Conservation (phyloP, 2,329 filamentous ascomycete genomes). For the Pseudocercospora vitis region DNA sequence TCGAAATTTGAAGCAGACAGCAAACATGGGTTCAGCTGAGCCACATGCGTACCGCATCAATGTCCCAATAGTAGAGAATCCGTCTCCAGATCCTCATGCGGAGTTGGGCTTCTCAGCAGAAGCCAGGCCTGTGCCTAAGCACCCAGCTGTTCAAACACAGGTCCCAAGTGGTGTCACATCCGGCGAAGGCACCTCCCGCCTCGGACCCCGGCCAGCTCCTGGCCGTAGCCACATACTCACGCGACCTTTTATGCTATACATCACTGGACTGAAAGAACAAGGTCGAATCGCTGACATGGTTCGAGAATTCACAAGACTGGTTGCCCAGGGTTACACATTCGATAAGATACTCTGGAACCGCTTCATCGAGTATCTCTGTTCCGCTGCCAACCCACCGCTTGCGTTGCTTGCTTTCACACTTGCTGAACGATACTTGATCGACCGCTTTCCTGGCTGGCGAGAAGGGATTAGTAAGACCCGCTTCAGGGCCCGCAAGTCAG, state of each 20-base stretch:
- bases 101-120: slow-evolving; percentile 21
- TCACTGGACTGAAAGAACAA: slow-evolving; percentile 54
- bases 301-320: slow-evolving; percentile 56
- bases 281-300: slow-evolving; percentile 46
- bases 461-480: no score
- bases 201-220: slow-evolving; percentile 20
- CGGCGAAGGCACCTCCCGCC: background rate
- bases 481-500: slow-evolving; percentile 9
- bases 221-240: slow-evolving; percentile 43
- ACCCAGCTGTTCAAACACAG: no score
- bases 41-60: background rate
- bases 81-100: slow-evolving; percentile 13
- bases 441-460: slow-evolving; percentile 73
- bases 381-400: slow-evolving; percentile 49
- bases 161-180: no score
- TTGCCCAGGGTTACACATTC: slow-evolving; percentile 67
- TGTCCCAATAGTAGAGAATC: background rate
- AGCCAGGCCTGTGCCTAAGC: background rate
- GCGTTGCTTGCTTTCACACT: slow-evolving; percentile 67
- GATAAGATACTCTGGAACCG: slow-evolving; percentile 77
- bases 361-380: slow-evolving; percentile 67
- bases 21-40: background rate
- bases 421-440: slow-evolving; percentile 78
- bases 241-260: slow-evolving; percentile 52
- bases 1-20: background rate